These are phyloP conservation scores for Aspergillus ochraceus DNA, from an alignment of 2,329 filamentous ascomycete genomes.

Conservation along the genomic window DNA sequence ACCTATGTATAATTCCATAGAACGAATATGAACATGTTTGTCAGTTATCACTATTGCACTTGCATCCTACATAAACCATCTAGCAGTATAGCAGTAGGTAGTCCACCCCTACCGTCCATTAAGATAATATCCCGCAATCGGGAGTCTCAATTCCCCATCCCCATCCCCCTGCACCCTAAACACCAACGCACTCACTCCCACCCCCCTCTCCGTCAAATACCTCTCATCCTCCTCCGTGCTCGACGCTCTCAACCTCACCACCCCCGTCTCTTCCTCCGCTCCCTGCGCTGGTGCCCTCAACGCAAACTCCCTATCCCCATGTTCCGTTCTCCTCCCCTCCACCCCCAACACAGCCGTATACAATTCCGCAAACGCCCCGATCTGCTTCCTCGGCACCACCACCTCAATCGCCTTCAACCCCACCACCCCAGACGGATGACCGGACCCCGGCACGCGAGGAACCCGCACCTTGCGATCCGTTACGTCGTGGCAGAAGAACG, in stretches of 20 bases:
- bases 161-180: not conserved
- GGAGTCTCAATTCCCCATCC: not conserved
- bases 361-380: not conserved
- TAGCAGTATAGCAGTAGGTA: no score
- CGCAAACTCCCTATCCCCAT: not conserved
- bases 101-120: not conserved
- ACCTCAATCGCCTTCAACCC: slow-evolving; percentile 12
- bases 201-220: slow-evolving; percentile 10
- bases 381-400: slow-evolving; percentile 4
- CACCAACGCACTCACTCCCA: slow-evolving; percentile 3
- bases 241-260: slow-evolving; percentile 6
- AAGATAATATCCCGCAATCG: not conserved
- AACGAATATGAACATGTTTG: not conserved
- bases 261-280: not conserved
- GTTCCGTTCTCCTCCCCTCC: not conserved
- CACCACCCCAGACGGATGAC: slow-evolving; percentile 10
- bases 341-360: slow-evolving; percentile 12
- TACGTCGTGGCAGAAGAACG: slow-evolving; percentile 17
- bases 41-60: not conserved
- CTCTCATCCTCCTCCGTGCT: slow-evolving; percentile 6
- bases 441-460: slow-evolving; percentile 1
- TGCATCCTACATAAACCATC: not conserved
- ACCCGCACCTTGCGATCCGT: slow-evolving; percentile 12
- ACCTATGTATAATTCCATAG: slow-evolving; percentile 3
- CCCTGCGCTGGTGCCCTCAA: slow-evolving; percentile 11